Evolutionary conservation across 768 basidiomycete genomes (phyloP), one percentile per base, ranked within the genome.

Genomic region (Suillus weaverae): DNA sequence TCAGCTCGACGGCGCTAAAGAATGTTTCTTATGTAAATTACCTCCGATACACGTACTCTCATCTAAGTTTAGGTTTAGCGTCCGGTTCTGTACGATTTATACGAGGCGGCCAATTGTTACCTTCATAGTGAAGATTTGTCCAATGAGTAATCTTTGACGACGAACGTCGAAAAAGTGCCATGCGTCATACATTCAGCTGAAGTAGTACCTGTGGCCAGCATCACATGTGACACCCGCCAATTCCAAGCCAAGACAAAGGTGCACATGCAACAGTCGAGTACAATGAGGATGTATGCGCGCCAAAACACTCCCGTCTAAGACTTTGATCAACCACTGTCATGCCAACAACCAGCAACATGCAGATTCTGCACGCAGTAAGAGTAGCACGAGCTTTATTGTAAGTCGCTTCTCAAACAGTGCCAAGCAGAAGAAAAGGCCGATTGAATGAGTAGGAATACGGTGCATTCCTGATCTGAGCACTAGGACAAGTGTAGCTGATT

Each of bases 361-460:
- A 43, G 20, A 35, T 26, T n/a, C 26, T 59, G 35, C 46, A 36
- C 50, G 61, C 39, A 46, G 59, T 9, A 26, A 53, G 41, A 57
- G 36, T 44, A 16, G 8, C 33, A 35, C 33, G 38, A 14, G 20
- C 26, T 11, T 41, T 20, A n/a, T n/a, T n/a, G n/a, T n/a, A 57
- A 56, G 46, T 33, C 26, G 32, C 8, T 5, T 10, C 26, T 41
- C 36, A 18, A 63, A 14, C 56, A 13, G 44, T 43, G 50, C 18
- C 22, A 33, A 33, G 30, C 62, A 33, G 11, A 36, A 51, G 50
- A 9, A 22, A 62, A 33, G n/a, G 6, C 48, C 26, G 30, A 36
- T 22, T 43, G 35, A 10, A 13, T 54, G 26, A 54, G 51, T 70
- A 61, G 43, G 60, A 64, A 75, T 39, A 68, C 73, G 67, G 74